Evolutionary conservation across 2,329 filamentous ascomycete genomes (phyloP).

Genomic region (Aspergillus piperis): DNA sequence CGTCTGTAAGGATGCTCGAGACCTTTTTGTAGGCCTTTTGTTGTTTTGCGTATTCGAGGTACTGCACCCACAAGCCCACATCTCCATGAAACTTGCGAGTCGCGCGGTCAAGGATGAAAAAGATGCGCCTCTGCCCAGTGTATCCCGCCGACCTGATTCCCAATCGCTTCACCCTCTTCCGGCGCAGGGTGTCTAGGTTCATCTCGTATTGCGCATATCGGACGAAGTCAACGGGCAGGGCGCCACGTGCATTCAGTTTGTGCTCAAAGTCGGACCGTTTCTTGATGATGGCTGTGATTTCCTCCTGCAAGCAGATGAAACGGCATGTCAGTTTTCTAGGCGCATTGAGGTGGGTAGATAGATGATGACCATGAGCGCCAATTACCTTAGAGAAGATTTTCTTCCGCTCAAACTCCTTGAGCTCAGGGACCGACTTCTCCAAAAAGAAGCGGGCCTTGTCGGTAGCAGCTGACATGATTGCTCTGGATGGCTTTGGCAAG

Average conservation of each 20-base stretch:
- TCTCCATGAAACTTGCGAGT: constrained; percentile 82
- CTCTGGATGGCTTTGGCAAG: constrained; percentile 8
- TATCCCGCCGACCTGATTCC: constrained; percentile 72
- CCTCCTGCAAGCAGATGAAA: constrained; percentile 59
- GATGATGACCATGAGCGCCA: constrained; percentile 1
- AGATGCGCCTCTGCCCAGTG: constrained; percentile 77
- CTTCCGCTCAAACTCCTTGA: constrained; percentile 89
- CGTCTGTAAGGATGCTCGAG: constrained; percentile 62
- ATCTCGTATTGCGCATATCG: constrained; percentile 76
- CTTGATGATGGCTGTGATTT: constrained; percentile 83
- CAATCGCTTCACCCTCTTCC: constrained; percentile 79
- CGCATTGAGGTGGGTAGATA: neutral
- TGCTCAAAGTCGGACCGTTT: constrained; percentile 95
- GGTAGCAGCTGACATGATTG: constrained; percentile 74
- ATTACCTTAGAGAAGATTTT: constrained; percentile 79
- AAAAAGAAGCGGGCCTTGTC: constrained; percentile 96
- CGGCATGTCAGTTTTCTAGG: constrained; percentile 14
- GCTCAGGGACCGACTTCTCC: constrained; percentile 86
- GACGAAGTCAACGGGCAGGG: constrained; percentile 75
- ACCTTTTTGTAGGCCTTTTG: constrained; percentile 65
- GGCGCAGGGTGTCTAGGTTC: constrained; percentile 70
- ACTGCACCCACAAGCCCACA: constrained; percentile 82
- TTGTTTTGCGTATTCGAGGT: constrained; percentile 76
- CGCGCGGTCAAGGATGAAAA: constrained; percentile 84
- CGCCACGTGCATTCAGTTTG: constrained; percentile 78